Evolutionary conservation across 495 filamentous ascomycete species (phyloP), one percentile per base, ranked within the genome.

Genomic region (Annulohypoxylon bovei): DNA sequence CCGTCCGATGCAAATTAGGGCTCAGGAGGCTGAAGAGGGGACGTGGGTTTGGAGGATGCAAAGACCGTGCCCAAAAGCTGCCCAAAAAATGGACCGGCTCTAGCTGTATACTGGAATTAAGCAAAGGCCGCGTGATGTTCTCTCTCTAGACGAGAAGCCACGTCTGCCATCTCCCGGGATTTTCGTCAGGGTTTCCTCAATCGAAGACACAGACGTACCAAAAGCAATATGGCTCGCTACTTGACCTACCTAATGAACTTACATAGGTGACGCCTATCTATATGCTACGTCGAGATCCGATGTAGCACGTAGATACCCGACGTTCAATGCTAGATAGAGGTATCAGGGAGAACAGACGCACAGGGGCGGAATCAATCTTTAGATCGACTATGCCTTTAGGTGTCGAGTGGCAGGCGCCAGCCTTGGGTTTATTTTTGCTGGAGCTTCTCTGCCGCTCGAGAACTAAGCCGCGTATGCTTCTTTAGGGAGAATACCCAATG

Each of bases 251-350:
- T 62, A 18, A 25, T 35, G 32, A 39, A 35, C 50, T 14, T 54
- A 56, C 49, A 46, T 50, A n/a, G 28, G 18, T 53, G 6, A 39
- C 47, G 28, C 37, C 7, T 62, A 32, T 40, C 39, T 68, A 62
- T 40, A 47, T 62, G 52, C 42, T 50, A 53, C 49, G 57, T 47
- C 56, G 30, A 49, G 20, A 20, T 25, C 59, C 50, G 58, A 62
- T 50, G 58, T 58, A 63, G 50, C 47, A 63, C 40, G 66, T 44
- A 57, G 47, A 56, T 63, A 68, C 58, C 66, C 58, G 66, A 50
- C 14, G 42, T 57, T 25, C 35, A 28, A 61, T 58, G 53, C 33
- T 42, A 27, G 40, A 32, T 37, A 23, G 30, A 50, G 16, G 25
- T 33, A 55, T 16, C 3, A 23, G 58, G 37, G 40, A 46, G 37